These are phyloP conservation scores for Fusarium sp. DNA, from an alignment of 2,329 filamentous ascomycete genomes.

Conservation along the genomic window DNA sequence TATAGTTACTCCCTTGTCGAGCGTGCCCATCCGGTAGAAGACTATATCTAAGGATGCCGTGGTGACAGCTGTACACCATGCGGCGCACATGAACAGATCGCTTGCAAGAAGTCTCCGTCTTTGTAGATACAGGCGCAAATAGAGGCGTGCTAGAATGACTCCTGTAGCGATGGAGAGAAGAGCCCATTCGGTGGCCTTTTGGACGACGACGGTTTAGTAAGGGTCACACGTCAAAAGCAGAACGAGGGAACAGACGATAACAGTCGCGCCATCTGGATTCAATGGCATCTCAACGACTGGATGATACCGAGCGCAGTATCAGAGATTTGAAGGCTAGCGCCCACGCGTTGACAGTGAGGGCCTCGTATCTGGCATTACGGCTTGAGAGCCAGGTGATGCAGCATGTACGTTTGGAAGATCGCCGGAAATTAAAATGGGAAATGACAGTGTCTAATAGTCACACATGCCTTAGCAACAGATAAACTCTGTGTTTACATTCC, in stretches of 20 bases:
- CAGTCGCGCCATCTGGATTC: slow-evolving; percentile 7
- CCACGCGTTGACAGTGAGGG: background rate
- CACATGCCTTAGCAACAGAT: background rate
- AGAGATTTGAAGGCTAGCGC: background rate
- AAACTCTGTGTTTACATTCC: slow-evolving; percentile 9
- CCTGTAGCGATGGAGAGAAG: slow-evolving; percentile 8
- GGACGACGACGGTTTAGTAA: background rate
- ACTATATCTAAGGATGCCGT: background rate
- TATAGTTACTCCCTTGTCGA: background rate
- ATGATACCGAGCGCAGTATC: background rate
- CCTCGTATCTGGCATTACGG: background rate
- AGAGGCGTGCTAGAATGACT: slow-evolving; percentile 22
- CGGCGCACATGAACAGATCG: slow-evolving; percentile 25
- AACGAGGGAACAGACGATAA: background rate
- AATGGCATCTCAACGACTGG: slow-evolving; percentile 2
- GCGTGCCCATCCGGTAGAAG: background rate
- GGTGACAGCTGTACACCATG: slow-evolving; percentile 2
- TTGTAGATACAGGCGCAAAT: slow-evolving; percentile 16
- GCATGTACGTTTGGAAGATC: background rate
- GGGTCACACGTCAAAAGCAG: fast-evolving
- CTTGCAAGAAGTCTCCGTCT: slow-evolving; percentile 14
- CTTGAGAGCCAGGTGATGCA: background rate
- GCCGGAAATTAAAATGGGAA: background rate
- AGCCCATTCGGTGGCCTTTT: slow-evolving; percentile 19
- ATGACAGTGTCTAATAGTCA: background rate